These are phyloP conservation scores for Knufia fluminis DNA, from an alignment of 2,329 filamentous ascomycete genomes.

Conservation along the genomic window DNA sequence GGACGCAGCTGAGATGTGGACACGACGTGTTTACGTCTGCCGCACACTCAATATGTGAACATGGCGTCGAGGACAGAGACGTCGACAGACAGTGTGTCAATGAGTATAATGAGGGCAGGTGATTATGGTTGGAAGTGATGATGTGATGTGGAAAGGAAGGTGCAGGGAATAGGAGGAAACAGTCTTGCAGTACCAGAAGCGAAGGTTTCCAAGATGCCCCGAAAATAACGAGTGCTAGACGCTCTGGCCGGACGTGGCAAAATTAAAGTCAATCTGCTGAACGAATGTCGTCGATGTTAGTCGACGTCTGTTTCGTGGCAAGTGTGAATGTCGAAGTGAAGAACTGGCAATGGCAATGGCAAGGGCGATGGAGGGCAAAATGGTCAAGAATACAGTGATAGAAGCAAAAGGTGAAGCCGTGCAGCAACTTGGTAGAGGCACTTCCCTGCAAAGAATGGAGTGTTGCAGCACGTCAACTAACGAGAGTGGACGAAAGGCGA, in stretches of 20 bases:
- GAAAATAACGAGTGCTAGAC: slow-evolving; percentile 14
- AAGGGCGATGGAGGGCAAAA: slow-evolving; percentile 1
- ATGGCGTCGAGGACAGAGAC: neutral
- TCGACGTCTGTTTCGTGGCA: slow-evolving; percentile 1
- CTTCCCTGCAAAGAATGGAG: slow-evolving; percentile 1
- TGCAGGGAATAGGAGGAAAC: slow-evolving; percentile 16
- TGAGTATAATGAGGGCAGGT: neutral
- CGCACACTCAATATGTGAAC: neutral
- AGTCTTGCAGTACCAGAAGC: slow-evolving; percentile 21
- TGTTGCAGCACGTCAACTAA: neutral
- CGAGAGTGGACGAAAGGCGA: neutral
- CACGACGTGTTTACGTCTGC: slow-evolving; percentile 7
- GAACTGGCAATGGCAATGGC: neutral
- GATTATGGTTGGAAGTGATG: neutral
- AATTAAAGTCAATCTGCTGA: neutral
- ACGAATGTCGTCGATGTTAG: neutral
- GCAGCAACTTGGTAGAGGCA: neutral
- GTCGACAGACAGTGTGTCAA: neutral
- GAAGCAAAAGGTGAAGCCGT: neutral
- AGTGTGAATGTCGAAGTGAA: slow-evolving; percentile 6
- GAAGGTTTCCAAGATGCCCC: slow-evolving; percentile 25
- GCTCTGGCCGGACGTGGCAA: slow-evolving; percentile 5
- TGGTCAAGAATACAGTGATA: slow-evolving; percentile 5
- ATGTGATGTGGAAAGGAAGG: neutral
- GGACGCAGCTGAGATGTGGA: neutral